Base-by-base conservation (phyloP, 1,284 basidiomycete species). In the Gastroboletus turbinatus region DNA sequence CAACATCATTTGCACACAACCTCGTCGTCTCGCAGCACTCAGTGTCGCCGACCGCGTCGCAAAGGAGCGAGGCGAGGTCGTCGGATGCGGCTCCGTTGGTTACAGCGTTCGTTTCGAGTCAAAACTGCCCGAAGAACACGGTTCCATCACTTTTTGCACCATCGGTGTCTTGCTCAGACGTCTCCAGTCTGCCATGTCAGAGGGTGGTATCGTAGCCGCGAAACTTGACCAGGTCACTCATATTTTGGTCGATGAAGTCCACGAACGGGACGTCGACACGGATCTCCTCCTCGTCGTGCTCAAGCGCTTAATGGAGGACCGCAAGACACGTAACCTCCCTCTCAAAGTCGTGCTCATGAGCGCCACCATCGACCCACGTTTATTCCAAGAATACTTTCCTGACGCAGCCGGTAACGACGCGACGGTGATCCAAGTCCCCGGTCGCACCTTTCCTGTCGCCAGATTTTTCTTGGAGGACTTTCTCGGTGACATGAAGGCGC, bases 311-410 rank as follows among this genome's bases (percentile, higher is more conserved):
- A 73, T 97, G 62, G 83, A 82, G 7, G 89, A 95, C 61, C 83
- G 95, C 61, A 87, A 84, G 66, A 78, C 82, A 5, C 84, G 86
- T 61, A 82, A 84, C 32, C 83, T 85, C 49, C 90, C 93, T 11
- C 77, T 98, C 73, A 96, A 94, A 73, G 80, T 98, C 60, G 76
- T 98, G 43, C 83, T 98, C 53, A 98, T 98, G 95, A 96, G 93
- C 66, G 95, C 96, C 3, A 98, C 96, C 33, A 94, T 98, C 71
- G 91, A 98, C 67, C 90, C 95, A 2, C 83, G 82, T 0, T 81
- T 97, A 32, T 98, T 98, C 82, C 88, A 90, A 68, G 76, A 80
- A 11, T 98, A 98, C 77, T 98, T 98, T 78, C 75, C 81, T 11
- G 83, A 88, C 66, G 76, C 82, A 33, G 61, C 74, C 1, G 86